Evolutionary conservation across 805 yeast genomes (phyloP).

Genomic region (Kluyveromyces aestuarii): DNA sequence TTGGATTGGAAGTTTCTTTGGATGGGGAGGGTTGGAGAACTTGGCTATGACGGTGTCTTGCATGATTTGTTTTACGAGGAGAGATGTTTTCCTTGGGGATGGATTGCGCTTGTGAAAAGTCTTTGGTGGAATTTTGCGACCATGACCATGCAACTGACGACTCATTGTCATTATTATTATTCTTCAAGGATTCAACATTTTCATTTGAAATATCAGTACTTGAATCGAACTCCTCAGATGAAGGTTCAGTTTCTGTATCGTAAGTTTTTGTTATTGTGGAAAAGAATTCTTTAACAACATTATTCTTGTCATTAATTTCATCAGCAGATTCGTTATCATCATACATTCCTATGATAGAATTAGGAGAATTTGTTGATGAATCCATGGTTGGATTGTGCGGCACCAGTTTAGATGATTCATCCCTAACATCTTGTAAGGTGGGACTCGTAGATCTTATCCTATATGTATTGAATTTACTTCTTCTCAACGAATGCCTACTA

Average conservation of each 20-base stretch:
- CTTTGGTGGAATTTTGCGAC: conserved; percentile 2
- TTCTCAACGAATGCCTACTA: conserved; percentile 30
- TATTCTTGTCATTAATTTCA: not conserved
- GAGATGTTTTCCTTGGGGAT: not conserved
- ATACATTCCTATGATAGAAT: conserved; percentile 2
- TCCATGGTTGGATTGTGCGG: not conserved
- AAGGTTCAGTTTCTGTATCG: not conserved
- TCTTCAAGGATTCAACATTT: conserved; percentile 4
- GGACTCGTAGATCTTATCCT: conserved; percentile 30
- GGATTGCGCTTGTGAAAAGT: conserved; percentile 5
- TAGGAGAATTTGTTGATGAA: not conserved
- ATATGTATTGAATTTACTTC: conserved; percentile 45
- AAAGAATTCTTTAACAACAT: not conserved
- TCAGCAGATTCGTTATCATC: not conserved
- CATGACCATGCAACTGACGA: not conserved
- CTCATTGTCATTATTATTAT: not conserved
- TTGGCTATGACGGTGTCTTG: conserved; percentile 5
- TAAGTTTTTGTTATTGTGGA: not conserved
- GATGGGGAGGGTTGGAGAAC: not conserved
- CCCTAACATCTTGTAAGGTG: not conserved
- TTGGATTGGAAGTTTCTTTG: not conserved
- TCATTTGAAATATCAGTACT: conserved; percentile 8
- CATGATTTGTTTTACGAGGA: conserved; percentile 4
- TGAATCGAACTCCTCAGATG: not conserved
- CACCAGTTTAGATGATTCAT: not conserved